Evolutionary conservation across 78 protist genomes (phyloP).

Genomic region (Tieghemostelium lacteum): DNA sequence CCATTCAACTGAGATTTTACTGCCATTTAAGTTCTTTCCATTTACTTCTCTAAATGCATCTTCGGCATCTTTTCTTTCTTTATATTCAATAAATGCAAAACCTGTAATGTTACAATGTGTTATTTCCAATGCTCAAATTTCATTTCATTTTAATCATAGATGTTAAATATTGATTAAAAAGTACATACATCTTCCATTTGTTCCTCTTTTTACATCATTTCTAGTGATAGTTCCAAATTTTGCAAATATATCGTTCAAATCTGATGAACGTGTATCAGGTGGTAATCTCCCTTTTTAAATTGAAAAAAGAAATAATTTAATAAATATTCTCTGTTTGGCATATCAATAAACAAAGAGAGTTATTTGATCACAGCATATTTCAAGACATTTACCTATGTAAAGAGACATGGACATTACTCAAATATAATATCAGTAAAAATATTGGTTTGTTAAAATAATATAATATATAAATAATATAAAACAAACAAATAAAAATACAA

Average conservation of each 20-base stretch:
- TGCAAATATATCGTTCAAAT: conserved; percentile 39
- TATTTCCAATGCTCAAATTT: no score
- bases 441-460: no score
- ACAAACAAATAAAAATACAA: neutral
- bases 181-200: conserved; percentile 43
- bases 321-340: neutral
- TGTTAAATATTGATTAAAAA: no score
- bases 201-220: conserved; percentile 65
- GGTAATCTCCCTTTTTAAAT: conserved; percentile 31
- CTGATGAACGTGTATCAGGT: conserved; percentile 3
- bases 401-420: neutral
- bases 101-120: neutral
- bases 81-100: conserved; percentile 68
- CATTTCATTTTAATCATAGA: no score
- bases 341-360: neutral
- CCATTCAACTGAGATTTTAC: conserved; percentile 64
- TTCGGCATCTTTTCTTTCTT: conserved; percentile 73
- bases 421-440: neutral
- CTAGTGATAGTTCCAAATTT: conserved; percentile 55
- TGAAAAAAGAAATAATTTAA: no score
- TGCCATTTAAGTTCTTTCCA: conserved; percentile 25
- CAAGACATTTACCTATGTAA: neutral
- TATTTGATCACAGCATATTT: neutral
- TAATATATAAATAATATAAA: neutral
- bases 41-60: conserved; percentile 69